Base-by-base conservation (phyloP, 768 basidiomycete genomes). In the Boletus patriciae region DNA sequence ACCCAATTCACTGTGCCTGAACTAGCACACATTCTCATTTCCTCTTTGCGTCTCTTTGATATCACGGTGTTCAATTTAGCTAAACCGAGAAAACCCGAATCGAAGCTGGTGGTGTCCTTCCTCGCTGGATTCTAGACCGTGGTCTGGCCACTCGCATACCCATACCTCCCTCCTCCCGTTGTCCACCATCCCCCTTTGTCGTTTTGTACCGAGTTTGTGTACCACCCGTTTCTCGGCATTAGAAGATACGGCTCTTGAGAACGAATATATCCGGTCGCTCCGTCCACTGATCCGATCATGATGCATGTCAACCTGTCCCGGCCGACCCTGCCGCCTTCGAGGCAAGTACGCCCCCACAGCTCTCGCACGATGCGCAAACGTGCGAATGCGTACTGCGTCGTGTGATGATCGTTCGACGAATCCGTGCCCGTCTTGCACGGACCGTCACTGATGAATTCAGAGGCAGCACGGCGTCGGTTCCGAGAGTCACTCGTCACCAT, bases 31-130 rank as follows among this genome's bases (percentile, higher is more conserved):
- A 21, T 27, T 33, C 27, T 45, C 40, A 13, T 18, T 19, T n/a
- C 29, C 13, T 43, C 13, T 25, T 42, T 19, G 5, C 19, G 21
- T 33, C 37, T 44, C 12, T 18, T 31, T 33, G 47, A 48, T 47
- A 50, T 29, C 38, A 3, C 47, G 12, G 4, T 47, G 45, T 55
- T 51, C 49, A 54, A 55, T 67, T 41, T 66, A 57, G 21, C 58
- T 46, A 54, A 58, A 56, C 9, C 33, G 45, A 53, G 52, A 52
- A 44, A 23, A 23, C 5, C 16, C 19, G 16, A 19, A 53, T 42
- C 10, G 18, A 52, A 34, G 25, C 25, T 16, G 38, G 25, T 16
- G n/a, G 12, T 29, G 13, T 25, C 34, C 29, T 18, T 25, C 3
- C 23, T 19, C 15, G 29, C 13, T n/a, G 31, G 10, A 57, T 46